A percentile compares a stretch with the other conserved stretches of the same genome.
These are phyloP conservation scores for Stephanodiscus minutulus DNA, from an alignment of 108 stramenopile species.

Conservation along the genomic window DNA sequence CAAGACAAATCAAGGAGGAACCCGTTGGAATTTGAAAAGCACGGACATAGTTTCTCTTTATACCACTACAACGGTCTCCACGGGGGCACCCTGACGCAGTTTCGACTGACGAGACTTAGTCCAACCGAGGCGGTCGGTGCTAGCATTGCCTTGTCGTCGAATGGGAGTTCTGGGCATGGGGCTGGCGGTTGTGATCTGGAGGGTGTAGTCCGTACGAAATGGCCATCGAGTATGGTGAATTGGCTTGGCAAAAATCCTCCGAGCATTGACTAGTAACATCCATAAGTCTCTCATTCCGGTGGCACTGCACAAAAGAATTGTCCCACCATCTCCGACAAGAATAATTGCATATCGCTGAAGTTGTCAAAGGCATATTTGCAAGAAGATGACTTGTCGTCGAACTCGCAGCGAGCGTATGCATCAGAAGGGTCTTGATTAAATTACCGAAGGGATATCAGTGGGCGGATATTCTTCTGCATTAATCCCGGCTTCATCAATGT, in stretches of 20 bases:
- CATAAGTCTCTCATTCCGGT: not conserved
- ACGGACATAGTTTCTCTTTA: constrained; percentile 53
- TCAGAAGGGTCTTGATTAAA: no score
- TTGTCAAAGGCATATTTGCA: no score
- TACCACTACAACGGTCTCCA: constrained; percentile 85
- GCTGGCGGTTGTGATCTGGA: constrained; percentile 52
- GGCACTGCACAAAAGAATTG: not conserved
- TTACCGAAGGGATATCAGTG: no score
- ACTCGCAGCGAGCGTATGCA: no score
- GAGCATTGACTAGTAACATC: constrained; percentile 51
- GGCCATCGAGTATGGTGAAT: constrained; percentile 69
- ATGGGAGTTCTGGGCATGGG: constrained; percentile 6
- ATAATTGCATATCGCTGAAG: not conserved
- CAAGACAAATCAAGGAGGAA: not conserved
- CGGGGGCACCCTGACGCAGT: constrained; percentile 64
- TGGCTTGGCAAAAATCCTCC: constrained; percentile 64
- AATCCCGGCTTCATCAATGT: no score
- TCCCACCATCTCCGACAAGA: not conserved
- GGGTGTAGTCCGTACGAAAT: constrained; percentile 69
- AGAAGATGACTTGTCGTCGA: no score
- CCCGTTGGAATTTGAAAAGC: constrained; percentile 37
- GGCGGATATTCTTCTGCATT: no score
- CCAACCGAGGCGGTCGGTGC: constrained; percentile 80
- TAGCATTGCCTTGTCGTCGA: constrained; percentile 58
- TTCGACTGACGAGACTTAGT: constrained; percentile 65